These are phyloP conservation scores for Phytophthora crassamura DNA, from an alignment of 352 stramenopile genomes.

Conservation along the genomic window DNA sequence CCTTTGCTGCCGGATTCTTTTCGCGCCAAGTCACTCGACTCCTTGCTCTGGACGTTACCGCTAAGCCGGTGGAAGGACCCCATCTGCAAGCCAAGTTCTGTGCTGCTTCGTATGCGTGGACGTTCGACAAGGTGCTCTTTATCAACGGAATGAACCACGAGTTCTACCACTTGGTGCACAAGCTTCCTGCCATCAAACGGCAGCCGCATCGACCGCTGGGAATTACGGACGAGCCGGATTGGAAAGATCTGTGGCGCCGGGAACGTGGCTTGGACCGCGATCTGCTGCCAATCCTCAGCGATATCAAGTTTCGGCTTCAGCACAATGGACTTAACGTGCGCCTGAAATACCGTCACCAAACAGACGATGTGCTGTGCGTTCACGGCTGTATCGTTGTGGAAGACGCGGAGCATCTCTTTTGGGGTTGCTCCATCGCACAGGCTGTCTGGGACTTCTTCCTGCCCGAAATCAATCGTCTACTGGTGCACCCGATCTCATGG, in stretches of 20 bases:
- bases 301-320: conserved; percentile 26
- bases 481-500: background rate
- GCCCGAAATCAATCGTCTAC: background rate
- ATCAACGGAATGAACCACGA: conserved; percentile 5
- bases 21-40: background rate
- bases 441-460: conserved; percentile 1
- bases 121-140: conserved; percentile 5
- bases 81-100: conserved; percentile 1
- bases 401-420: conserved; percentile 21
- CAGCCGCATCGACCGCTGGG: background rate
- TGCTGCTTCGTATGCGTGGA: conserved; percentile 9
- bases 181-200: background rate
- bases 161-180: conserved; percentile 20
- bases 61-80: background rate
- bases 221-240: conserved; percentile 5
- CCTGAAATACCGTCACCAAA: conserved; percentile 14
- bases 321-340: conserved; percentile 24
- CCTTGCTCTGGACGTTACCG: background rate
- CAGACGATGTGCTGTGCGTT: conserved; percentile 10
- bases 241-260: conserved; percentile 1
- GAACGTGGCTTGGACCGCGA: conserved; percentile 10
- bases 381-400: conserved; percentile 12
- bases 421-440: background rate
- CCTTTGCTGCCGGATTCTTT: background rate
- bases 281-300: conserved; percentile 15